phyloP scores from a whole-genome alignment of 2,329 filamentous ascomycete species.

The Davidsoniella neocaledoniae region DNA sequence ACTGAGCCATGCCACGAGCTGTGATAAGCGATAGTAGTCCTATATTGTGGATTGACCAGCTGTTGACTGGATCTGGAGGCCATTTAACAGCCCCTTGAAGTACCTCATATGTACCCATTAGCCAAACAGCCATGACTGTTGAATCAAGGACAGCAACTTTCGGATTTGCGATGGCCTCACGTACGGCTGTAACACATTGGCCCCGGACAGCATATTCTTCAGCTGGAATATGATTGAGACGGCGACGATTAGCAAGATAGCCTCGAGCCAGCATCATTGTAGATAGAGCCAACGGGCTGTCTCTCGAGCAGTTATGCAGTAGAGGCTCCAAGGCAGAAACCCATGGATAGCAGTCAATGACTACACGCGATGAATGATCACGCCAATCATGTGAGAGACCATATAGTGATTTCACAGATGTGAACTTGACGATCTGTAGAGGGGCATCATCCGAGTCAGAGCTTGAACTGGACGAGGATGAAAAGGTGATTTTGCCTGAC shows the following conservation, averaged over 20 bases:
- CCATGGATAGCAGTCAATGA: conserved; percentile 13
- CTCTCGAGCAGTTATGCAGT: conserved; percentile 3
- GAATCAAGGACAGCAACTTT: conserved; percentile 3
- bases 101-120: conserved; percentile 11
- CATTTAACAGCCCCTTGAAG: conserved; percentile 8
- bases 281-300: conserved; percentile 9
- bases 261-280: conserved; percentile 10
- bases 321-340: conserved; percentile 10
- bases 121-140: conserved; percentile 10
- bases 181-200: conserved; percentile 7
- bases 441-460: conserved; percentile 1
- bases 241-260: conserved; percentile 8
- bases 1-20: conserved; percentile 9
- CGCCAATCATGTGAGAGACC: conserved; percentile 8
- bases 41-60: conserved; percentile 9
- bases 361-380: conserved; percentile 5
- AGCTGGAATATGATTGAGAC: background rate
- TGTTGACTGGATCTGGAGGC: conserved; percentile 1
- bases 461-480: background rate
- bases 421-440: background rate
- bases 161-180: conserved; percentile 4
- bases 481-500: background rate
- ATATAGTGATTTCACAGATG: background rate
- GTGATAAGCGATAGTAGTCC: conserved; percentile 7
- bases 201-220: conserved; percentile 5